These are phyloP conservation scores for Trichocladium uniseriatum DNA, from an alignment of 495 filamentous ascomycete genomes.

Conservation along the genomic window DNA sequence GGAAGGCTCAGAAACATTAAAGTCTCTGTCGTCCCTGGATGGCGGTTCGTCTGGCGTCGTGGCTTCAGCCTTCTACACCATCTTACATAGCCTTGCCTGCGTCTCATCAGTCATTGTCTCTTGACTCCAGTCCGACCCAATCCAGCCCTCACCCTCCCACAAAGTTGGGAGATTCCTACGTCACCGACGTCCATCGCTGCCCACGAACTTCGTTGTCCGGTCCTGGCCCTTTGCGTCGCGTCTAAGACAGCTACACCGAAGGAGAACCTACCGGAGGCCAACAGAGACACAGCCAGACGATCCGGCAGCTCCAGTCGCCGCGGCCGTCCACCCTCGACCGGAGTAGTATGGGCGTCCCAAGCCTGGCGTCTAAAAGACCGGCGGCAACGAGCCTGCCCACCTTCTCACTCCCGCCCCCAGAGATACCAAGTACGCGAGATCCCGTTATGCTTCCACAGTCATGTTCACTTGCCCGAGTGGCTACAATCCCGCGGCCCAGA, in stretches of 20 bases:
- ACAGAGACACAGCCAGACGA: background rate
- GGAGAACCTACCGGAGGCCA: background rate
- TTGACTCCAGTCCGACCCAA: no score
- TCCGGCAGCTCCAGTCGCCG: background rate
- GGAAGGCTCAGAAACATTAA: slow-evolving; percentile 6
- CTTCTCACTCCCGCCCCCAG: slow-evolving; percentile 49
- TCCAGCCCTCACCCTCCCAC: no score
- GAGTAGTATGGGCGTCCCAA: slow-evolving; percentile 11
- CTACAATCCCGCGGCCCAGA: slow-evolving; percentile 5
- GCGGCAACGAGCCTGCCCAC: slow-evolving; percentile 51
- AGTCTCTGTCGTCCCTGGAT: background rate
- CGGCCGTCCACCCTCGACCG: background rate
- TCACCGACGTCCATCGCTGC: background rate
- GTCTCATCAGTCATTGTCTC: no score
- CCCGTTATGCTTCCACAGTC: slow-evolving; percentile 16
- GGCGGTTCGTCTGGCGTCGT: slow-evolving; percentile 5
- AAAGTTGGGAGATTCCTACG: no score
- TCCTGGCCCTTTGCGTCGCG: no score
- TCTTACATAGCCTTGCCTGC: background rate
- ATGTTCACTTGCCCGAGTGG: slow-evolving; percentile 12
- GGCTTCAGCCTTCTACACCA: slow-evolving; percentile 8
- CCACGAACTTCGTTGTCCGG: background rate
- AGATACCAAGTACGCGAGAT: slow-evolving; percentile 36
- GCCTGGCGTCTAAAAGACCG: slow-evolving; percentile 43
- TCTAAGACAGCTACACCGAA: background rate